Percentiles rank a stretch among this genome's conserved stretches.
These are phyloP conservation scores for Populus euphratica DNA, from an alignment of 345 rosid species.

Conservation along the genomic window DNA sequence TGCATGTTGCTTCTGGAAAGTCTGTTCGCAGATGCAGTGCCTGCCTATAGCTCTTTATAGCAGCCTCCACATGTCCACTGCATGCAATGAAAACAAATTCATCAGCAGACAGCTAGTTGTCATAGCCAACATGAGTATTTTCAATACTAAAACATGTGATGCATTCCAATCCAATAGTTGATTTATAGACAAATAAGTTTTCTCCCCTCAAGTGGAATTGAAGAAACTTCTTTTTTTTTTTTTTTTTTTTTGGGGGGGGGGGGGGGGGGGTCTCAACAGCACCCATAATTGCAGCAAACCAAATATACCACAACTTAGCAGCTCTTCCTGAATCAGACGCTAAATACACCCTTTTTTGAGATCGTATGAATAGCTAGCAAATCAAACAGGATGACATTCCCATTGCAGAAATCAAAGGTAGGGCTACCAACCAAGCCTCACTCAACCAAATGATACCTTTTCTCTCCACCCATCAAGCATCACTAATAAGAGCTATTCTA, in stretches of 20 bases:
- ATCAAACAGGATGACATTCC: not conserved
- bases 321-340: not conserved
- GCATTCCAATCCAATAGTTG: not conserved
- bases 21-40: constrained; percentile 80
- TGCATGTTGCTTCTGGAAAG: constrained; percentile 98
- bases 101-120: not conserved
- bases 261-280: not conserved
- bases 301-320: not conserved
- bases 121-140: not conserved
- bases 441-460: not conserved
- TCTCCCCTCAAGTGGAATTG: not conserved
- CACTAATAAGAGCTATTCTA: not conserved
- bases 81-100: constrained; percentile 12
- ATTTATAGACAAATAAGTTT: not conserved
- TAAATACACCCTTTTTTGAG: not conserved
- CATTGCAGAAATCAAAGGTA: not conserved
- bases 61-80: constrained; percentile 94
- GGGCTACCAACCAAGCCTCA: not conserved
- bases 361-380: not conserved
- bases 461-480: not conserved
- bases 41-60: constrained; percentile 86
- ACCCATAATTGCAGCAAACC: not conserved
- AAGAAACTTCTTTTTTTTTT: not conserved
- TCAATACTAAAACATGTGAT: not conserved
- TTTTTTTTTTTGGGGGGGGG: too few relatives aligned